Conservation (phyloP, 2,329 filamentous ascomycete genomes). For the Knoxdaviesia capensis region DNA sequence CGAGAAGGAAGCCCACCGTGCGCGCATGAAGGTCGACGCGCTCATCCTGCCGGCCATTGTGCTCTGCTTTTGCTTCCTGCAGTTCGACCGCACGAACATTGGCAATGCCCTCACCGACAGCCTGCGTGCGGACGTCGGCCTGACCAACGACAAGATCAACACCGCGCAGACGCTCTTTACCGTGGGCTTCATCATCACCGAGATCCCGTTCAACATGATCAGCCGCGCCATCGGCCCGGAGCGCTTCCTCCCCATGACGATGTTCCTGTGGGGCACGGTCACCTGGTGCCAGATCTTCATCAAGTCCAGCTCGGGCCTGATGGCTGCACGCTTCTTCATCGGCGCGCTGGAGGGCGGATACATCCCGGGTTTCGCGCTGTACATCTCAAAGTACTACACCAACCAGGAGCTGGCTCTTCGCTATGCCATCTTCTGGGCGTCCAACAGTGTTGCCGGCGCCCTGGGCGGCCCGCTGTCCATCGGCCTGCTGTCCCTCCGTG, state of each 20-base stretch:
- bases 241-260: slow-evolving; percentile 11
- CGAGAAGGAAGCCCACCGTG: slow-evolving; percentile 4
- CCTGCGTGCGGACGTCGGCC: slow-evolving; percentile 23
- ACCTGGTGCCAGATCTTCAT: slow-evolving; percentile 12
- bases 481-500: slow-evolving; percentile 10
- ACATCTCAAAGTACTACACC: slow-evolving; percentile 12
- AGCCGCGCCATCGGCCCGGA: slow-evolving; percentile 11
- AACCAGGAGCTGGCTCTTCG: slow-evolving; percentile 11
- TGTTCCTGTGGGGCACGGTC: slow-evolving; percentile 12
- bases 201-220: slow-evolving; percentile 13
- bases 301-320: slow-evolving; percentile 9
- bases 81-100: slow-evolving; percentile 19
- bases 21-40: slow-evolving; percentile 10
- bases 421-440: slow-evolving; percentile 13
- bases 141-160: slow-evolving; percentile 29
- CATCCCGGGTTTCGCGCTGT: slow-evolving; percentile 12
- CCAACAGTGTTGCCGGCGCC: slow-evolving; percentile 11
- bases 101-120: slow-evolving; percentile 30
- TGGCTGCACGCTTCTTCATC: slow-evolving; percentile 10
- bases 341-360: slow-evolving; percentile 13
- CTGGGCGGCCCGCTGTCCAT: slow-evolving; percentile 10
- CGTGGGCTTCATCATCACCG: slow-evolving; percentile 25
- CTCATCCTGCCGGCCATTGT: slow-evolving; percentile 12
- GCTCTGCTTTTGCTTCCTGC: slow-evolving; percentile 13
- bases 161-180: slow-evolving; percentile 29